Percentiles rank a stretch among this genome's conserved stretches.
Evolutionary conservation across 1,139 yeast genomes (phyloP).

Genomic region (Suhomyces kunorum): DNA sequence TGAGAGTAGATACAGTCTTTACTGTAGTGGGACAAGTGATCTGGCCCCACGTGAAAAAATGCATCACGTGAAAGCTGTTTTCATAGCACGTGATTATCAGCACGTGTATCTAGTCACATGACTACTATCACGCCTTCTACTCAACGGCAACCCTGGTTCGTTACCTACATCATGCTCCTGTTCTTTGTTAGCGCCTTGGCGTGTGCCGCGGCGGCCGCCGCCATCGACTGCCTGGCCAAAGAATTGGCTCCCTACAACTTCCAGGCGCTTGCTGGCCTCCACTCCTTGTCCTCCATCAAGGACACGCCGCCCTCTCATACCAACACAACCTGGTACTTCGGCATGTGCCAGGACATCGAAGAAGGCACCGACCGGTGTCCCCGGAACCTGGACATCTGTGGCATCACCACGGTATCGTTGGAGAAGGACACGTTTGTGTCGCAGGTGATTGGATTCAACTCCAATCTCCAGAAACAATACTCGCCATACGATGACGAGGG

Average conservation of each 20-base stretch:
- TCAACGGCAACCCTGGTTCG: constrained; percentile 2
- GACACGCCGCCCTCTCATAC: constrained; percentile 81
- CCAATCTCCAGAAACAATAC: constrained; percentile 38
- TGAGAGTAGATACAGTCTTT: no score
- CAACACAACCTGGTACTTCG: constrained; percentile 64
- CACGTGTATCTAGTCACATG: no score
- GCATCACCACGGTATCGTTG: constrained; percentile 53
- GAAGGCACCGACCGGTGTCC: constrained; percentile 56
- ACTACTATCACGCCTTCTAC: no score
- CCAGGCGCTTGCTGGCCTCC: constrained; percentile 49
- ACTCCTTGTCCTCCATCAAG: constrained; percentile 35
- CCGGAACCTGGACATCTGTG: constrained; percentile 68
- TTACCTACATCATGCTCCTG: constrained; percentile 6
- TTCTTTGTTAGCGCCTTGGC: constrained; percentile 6
- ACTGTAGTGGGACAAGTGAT: no score
- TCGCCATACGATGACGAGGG: constrained; percentile 20
- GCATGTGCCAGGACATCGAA: constrained; percentile 60
- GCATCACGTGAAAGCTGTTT: not conserved
- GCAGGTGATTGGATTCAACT: constrained; percentile 54
- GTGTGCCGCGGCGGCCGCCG: constrained; percentile 21
- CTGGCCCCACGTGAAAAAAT: not conserved
- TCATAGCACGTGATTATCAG: not conserved
- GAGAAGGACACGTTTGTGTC: constrained; percentile 50
- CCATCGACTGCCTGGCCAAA: constrained; percentile 48
- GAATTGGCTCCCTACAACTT: constrained; percentile 45